Evolutionary conservation across 345 rosid species (phyloP).

Genomic region (Cardamine occulta): DNA sequence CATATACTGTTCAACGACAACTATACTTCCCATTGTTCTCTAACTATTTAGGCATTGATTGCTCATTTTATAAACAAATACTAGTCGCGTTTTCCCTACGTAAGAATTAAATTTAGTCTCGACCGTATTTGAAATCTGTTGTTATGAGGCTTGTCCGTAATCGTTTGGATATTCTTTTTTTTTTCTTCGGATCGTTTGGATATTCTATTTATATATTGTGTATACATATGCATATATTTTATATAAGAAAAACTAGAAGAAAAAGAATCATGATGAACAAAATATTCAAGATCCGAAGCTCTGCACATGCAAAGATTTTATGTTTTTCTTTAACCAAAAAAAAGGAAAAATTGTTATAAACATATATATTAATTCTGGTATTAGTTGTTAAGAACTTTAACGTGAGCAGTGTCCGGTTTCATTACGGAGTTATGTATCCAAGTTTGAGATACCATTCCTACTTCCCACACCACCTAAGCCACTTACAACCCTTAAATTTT

Average conservation of each 20-base stretch:
- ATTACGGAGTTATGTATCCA: slow-evolving; percentile 41
- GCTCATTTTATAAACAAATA: neutral
- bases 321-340: neutral
- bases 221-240: neutral
- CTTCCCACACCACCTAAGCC: slow-evolving; percentile 33
- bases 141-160: neutral
- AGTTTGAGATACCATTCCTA: slow-evolving; percentile 29
- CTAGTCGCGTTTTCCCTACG: neutral
- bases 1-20: neutral
- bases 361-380: neutral
- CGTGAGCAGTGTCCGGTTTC: slow-evolving; percentile 14
- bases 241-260: neutral
- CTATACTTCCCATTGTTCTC: neutral
- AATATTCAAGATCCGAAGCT: slow-evolving; percentile 39
- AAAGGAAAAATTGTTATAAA: neutral
- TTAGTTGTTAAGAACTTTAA: neutral
- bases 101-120: neutral
- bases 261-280: neutral
- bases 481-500: neutral
- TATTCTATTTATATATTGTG: neutral
- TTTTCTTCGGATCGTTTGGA: neutral
- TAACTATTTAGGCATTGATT: neutral
- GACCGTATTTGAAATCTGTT: neutral
- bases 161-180: neutral
- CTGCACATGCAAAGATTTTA: slow-evolving; percentile 33